Base-by-base conservation (phyloP, 768 basidiomycete species). In the Trametes coccinea region DNA sequence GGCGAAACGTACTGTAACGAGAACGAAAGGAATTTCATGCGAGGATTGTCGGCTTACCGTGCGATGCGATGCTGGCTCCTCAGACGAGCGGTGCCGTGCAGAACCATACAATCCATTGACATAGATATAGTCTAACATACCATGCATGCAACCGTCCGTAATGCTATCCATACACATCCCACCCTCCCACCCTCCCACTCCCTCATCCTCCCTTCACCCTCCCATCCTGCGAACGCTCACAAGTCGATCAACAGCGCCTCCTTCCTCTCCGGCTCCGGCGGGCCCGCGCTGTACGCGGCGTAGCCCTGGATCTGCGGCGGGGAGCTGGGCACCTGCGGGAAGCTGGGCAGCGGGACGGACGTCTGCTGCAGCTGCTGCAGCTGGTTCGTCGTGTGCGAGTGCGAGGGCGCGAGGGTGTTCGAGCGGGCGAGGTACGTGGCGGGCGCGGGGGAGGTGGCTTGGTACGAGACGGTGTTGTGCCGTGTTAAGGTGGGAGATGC, bases 261-360 rank as follows among this genome's bases (percentile, higher is more conserved):
- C 74, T 87, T 83, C 69, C 88, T 82, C 62, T 88, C 86, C 61
- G 81, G 79, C 50, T 83, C 82, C 4, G 83, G 79, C 48, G 76
- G 76, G 16, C 85, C 76, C 4, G 82, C 71, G 8, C 72, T 76
- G 66, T 86, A 85, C 70, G 79, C 64, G 30, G 81, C 72, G 70
- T 81, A 84, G 14, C 33, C 53, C 29, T 41, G 53, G 5, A 76
- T 54, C 69, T 86, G 84, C 2, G 89, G 87, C 7, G 77, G 71
- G 11, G 76, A 75, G 4, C 86, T 88, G 5, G 89, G 90, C 5
- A 77, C 89, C 31, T 76, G 77, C 0, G 90, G 90, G 73, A 91
- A 90, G 53, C 81, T 79, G 0, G 88, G 83, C 5, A 90, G 72
- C 17, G 70, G 69, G n/a, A 65, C 70, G 22, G 62, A 52, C 8